Evolutionary conservation across 768 basidiomycete species (phyloP).

Genomic region (Inosperma sp.): DNA sequence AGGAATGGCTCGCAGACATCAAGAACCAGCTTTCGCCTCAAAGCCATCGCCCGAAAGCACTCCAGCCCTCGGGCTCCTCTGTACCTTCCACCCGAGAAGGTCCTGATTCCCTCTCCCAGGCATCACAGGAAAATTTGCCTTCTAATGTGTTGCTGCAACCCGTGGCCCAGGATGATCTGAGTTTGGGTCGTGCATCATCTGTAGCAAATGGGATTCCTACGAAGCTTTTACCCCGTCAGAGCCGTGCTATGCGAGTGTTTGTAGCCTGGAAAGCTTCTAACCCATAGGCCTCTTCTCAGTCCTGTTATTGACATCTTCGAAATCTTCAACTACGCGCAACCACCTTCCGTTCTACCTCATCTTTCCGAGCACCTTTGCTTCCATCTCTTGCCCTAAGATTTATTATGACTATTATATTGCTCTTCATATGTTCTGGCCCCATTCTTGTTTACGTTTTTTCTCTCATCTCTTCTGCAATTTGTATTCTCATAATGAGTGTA

Average conservation of each 20-base stretch:
- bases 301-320: neutral
- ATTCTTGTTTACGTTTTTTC: no score
- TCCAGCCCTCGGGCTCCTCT: neutral
- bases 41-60: neutral
- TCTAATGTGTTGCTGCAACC: neutral
- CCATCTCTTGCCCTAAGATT: no score
- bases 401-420: no score
- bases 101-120: neutral
- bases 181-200: neutral
- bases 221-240: neutral
- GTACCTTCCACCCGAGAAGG: neutral
- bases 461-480: neutral
- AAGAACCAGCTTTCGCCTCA: conserved; percentile 14
- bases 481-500: neutral
- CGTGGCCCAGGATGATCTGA: neutral
- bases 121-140: neutral
- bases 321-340: neutral
- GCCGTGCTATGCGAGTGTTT: conserved; percentile 21
- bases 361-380: no score
- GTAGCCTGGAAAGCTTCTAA: conserved; percentile 21
- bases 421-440: no score
- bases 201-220: neutral
- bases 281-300: neutral
- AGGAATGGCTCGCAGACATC: conserved; percentile 41
- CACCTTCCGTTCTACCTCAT: neutral